Conservation (phyloP, 176 grass and related monocot genomes). For the Bolboschoenus planiculmis region DNA sequence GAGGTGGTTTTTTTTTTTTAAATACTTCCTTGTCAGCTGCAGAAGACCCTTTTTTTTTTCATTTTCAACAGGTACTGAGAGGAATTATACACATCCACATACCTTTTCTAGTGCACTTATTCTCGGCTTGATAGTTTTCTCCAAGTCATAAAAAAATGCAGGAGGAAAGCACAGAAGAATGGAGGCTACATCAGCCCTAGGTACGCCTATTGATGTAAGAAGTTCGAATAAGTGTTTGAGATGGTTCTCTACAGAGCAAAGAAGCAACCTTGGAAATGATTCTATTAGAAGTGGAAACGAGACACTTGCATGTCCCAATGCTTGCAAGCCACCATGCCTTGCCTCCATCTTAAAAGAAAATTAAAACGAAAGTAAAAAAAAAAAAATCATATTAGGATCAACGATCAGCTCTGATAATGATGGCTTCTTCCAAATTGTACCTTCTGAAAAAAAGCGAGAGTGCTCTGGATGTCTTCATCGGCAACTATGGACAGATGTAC, state of each 20-base stretch:
- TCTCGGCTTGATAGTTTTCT: slow-evolving; percentile 64
- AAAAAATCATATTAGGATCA: slow-evolving; percentile 4
- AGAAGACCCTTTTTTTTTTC: background rate
- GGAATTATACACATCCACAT: background rate
- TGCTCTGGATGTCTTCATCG: slow-evolving; percentile 74
- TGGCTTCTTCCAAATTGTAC: slow-evolving; percentile 27
- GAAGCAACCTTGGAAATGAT: slow-evolving; percentile 85
- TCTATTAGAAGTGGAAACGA: slow-evolving; percentile 73
- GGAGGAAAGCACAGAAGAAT: slow-evolving; percentile 69
- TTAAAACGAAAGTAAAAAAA: background rate
- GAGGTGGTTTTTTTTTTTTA: background rate
- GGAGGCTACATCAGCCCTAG: slow-evolving; percentile 31
- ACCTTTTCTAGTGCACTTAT: slow-evolving; percentile 71
- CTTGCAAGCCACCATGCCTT: slow-evolving; percentile 60
- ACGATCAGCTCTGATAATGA: background rate
- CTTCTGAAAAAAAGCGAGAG: slow-evolving; percentile 87
- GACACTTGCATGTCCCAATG: slow-evolving; percentile 49
- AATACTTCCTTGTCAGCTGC: background rate
- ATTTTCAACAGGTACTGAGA: slow-evolving; percentile 8
- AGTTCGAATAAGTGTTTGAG: slow-evolving; percentile 50
- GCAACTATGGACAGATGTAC: slow-evolving; percentile 47
- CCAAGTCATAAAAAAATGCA: slow-evolving; percentile 50
- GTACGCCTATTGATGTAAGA: slow-evolving; percentile 33
- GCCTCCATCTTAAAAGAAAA: slow-evolving; percentile 70
- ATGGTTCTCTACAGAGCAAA: slow-evolving; percentile 53